A percentile compares a stretch with the other conserved stretches of the same genome.
Conservation (phyloP, 441 rosid genomes). For the Breynia disticha region DNA sequence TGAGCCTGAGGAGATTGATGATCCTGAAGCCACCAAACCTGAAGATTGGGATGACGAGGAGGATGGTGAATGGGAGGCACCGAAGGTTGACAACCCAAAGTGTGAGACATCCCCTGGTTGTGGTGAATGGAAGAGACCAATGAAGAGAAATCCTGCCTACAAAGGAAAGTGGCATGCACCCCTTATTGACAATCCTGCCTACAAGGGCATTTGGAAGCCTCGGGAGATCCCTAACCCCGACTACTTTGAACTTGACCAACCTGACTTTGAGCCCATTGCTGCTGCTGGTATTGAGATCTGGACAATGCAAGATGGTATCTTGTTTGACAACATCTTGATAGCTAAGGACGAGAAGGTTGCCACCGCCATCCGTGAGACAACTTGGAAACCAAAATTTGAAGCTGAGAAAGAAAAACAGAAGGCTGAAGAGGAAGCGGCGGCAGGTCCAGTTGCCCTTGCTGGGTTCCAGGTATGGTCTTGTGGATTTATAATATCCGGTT, state of each 20-base stretch:
- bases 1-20: slow-evolving; percentile 92
- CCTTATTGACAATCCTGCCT: slow-evolving; percentile 84
- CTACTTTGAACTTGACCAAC: slow-evolving; percentile 76
- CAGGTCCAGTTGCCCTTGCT: slow-evolving; percentile 44
- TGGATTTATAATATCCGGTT: background rate
- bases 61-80: slow-evolving; percentile 97
- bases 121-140: slow-evolving; percentile 93
- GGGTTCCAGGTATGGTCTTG: slow-evolving; percentile 51
- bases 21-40: slow-evolving; percentile 89
- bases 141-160: slow-evolving; percentile 80
- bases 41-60: slow-evolving; percentile 99
- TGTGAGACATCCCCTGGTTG: slow-evolving; percentile 90
- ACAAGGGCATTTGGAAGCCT: slow-evolving; percentile 94
- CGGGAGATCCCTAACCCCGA: slow-evolving; percentile 76
- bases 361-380: slow-evolving; percentile 37
- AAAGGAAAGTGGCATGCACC: slow-evolving; percentile 96
- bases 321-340: slow-evolving; percentile 85
- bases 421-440: slow-evolving; percentile 47
- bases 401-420: slow-evolving; percentile 75
- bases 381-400: slow-evolving; percentile 78
- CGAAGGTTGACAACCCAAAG: slow-evolving; percentile 79
- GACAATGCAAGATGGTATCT: slow-evolving; percentile 97
- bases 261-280: slow-evolving; percentile 77
- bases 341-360: slow-evolving; percentile 68
- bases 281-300: slow-evolving; percentile 95